phyloP scores from a whole-genome alignment of 2,329 filamentous ascomycete species.

The Epichloe bromicola region DNA sequence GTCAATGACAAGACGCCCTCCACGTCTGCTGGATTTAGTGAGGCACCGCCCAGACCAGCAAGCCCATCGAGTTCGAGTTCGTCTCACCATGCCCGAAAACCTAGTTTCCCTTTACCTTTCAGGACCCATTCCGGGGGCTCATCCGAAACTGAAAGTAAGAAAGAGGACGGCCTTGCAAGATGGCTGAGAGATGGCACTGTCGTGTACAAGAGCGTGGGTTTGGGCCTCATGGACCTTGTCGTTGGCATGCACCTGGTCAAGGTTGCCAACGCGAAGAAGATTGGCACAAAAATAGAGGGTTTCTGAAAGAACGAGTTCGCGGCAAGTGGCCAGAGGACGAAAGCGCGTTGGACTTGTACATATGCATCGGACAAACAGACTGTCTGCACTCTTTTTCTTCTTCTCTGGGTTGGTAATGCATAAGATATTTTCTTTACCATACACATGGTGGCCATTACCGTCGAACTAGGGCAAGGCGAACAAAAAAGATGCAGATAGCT shows the following conservation, averaged over 20 bases:
- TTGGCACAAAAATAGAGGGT: constrained; percentile 37
- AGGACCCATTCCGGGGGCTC: constrained; percentile 18
- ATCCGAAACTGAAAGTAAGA: constrained; percentile 26
- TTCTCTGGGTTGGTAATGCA: background rate
- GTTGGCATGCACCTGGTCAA: constrained; percentile 45
- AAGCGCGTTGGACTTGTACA: background rate
- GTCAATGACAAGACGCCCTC: constrained; percentile 20
- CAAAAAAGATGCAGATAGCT: background rate
- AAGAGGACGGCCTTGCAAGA: constrained; percentile 35
- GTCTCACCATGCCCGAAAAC: constrained; percentile 17
- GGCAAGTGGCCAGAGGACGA: background rate
- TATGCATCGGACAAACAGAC: too few species aligned
- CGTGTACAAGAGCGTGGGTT: constrained; percentile 54
- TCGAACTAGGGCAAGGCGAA: background rate
- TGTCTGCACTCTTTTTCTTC: too few species aligned
- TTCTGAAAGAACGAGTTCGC: constrained; percentile 5
- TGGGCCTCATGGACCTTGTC: constrained; percentile 54
- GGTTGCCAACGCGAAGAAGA: constrained; percentile 38
- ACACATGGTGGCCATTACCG: background rate
- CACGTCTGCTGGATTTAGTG: constrained; percentile 28
- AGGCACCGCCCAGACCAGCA: constrained; percentile 13
- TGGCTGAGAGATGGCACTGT: constrained; percentile 52
- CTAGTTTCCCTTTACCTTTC: constrained; percentile 20
- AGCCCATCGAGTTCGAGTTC: constrained; percentile 21
- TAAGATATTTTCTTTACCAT: background rate